These are phyloP conservation scores for Saccharomyces hybrid DNA, from an alignment of 1,139 yeast genomes.

Conservation along the genomic window DNA sequence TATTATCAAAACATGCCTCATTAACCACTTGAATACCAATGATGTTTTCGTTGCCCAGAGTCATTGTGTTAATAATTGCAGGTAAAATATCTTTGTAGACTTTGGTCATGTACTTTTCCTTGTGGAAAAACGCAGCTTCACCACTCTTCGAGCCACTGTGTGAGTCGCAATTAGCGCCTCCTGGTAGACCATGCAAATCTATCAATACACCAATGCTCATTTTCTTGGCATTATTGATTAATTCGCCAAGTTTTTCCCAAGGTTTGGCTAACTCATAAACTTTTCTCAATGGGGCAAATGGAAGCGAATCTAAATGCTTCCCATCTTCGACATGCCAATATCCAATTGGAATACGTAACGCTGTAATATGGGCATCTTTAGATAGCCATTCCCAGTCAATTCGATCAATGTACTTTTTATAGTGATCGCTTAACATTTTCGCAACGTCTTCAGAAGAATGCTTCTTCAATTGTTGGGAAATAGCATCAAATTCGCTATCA, in stretches of 20 bases:
- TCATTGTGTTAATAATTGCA: slow-evolving; percentile 60
- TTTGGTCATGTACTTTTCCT: slow-evolving; percentile 33
- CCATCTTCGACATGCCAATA: slow-evolving; percentile 82
- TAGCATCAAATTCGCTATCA: slow-evolving; percentile 61
- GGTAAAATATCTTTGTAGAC: slow-evolving; percentile 46
- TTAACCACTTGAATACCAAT: slow-evolving; percentile 80
- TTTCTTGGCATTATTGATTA: slow-evolving; percentile 28
- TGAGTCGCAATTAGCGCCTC: slow-evolving; percentile 80
- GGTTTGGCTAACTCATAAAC: slow-evolving; percentile 55
- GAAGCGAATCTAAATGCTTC: slow-evolving; percentile 43
- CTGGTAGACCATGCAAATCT: slow-evolving; percentile 86
- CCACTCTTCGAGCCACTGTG: slow-evolving; percentile 75
- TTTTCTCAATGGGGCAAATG: slow-evolving; percentile 45
- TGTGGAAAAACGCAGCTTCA: slow-evolving; percentile 50
- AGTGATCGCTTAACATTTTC: slow-evolving; percentile 55
- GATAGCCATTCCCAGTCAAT: slow-evolving; percentile 71
- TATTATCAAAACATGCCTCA: slow-evolving; percentile 62
- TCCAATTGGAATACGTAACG: slow-evolving; percentile 82
- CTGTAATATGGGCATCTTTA: slow-evolving; percentile 55
- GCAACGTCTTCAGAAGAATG: slow-evolving; percentile 52
- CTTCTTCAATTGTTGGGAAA: slow-evolving; percentile 40
- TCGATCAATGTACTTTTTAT: slow-evolving; percentile 52
- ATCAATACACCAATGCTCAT: slow-evolving; percentile 63
- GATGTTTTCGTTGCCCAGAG: slow-evolving; percentile 53
- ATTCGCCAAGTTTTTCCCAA: slow-evolving; percentile 48